Base-by-base conservation (phyloP, 257 asterid genomes). In the Nicotiana sylvestris region DNA sequence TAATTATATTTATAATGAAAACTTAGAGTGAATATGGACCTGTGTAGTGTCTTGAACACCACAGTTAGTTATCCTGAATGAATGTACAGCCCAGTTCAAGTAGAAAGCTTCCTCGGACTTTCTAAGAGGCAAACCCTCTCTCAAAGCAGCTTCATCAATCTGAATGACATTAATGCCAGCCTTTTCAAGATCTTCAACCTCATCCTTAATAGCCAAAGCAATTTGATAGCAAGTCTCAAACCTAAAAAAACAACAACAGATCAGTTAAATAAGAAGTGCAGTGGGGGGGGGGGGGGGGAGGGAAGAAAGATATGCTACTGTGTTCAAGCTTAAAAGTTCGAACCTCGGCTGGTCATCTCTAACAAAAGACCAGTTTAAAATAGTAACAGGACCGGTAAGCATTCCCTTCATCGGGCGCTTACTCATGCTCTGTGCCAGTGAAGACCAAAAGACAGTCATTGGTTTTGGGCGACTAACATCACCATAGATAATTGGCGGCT, bases 351-450 rank as follows among this genome's bases (percentile, higher is more conserved):
- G 99, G 89, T 96, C 99, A 39, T 96, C 92, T 83, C 99, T 86
- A 9, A 96, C 99, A 69, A 96, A 96, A 27, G 99, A 96, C 99
- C 99, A 96, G 86, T 96, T 94, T 83, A 96, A 98, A 78, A 96
- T 96, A 84, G 99, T 94, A 32, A 96, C 99, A 1, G 99, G 99
- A 82, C 99, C 98, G 2, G 98, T 96, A 85, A 96, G 99, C 99
- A 96, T 94, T 87, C 99, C 98, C 85, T 94, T 96, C 99, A 96
- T 96, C 61, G 99, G 98, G 89, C 98, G 99, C 90, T 93, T 92
- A 83, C 98, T 96, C 97, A 94, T 92, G 95, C 97, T 93, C 87
- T 96, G 99, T 72, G 99, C 98, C 66, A 91, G 87, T 25, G 97
- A 85, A 76, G 99, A 96, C 99, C 99, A 96, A 94, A 89, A 94